A percentile compares a stretch with the other conserved stretches of the same genome.
Evolutionary conservation across 495 filamentous ascomycete genomes (phyloP).

Genomic region (Penicillium canariense): DNA sequence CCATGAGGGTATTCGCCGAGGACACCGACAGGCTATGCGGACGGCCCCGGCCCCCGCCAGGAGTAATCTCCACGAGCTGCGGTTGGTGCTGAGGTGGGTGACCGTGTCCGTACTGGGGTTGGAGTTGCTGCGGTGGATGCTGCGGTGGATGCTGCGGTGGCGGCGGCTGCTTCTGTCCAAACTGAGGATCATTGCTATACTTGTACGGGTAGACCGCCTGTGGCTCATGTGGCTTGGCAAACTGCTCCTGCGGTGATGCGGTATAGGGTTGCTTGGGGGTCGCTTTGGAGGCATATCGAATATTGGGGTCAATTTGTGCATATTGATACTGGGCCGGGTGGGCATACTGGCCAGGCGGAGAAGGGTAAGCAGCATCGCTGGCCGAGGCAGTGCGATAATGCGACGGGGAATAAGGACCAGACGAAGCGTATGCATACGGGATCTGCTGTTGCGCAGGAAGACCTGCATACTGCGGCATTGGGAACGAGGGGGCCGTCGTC

Average conservation of each 20-base stretch:
- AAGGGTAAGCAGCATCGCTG: constrained; percentile 20
- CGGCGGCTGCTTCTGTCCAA: constrained; percentile 10
- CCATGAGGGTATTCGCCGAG: constrained; percentile 37
- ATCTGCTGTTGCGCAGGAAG: constrained; percentile 9
- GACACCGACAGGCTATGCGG: constrained; percentile 41
- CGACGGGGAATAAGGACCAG: constrained; percentile 21
- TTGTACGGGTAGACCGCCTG: constrained; percentile 22
- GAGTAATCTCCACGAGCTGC: constrained; percentile 45
- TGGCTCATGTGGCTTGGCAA: constrained; percentile 14
- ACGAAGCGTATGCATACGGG: constrained; percentile 16
- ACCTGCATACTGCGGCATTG: constrained; percentile 30
- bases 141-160: constrained; percentile 11
- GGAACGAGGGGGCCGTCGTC: constrained; percentile 21
- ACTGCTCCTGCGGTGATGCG: constrained; percentile 24
- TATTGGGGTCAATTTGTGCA: constrained; percentile 40
- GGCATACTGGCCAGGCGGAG: constrained; percentile 4
- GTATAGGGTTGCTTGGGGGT: constrained; percentile 25
- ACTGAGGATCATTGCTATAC: constrained; percentile 21
- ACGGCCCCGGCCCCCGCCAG: constrained; percentile 34
- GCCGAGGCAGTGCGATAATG: constrained; percentile 31
- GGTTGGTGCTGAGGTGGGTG: constrained; percentile 20
- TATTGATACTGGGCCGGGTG: constrained; percentile 1
- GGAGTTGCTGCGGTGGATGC: constrained; percentile 24
- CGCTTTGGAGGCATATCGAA: constrained; percentile 44
- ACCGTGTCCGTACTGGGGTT: constrained; percentile 6